Base-by-base conservation (phyloP, 2,329 filamentous ascomycete genomes). In the Nannizziopsis barbatae region DNA sequence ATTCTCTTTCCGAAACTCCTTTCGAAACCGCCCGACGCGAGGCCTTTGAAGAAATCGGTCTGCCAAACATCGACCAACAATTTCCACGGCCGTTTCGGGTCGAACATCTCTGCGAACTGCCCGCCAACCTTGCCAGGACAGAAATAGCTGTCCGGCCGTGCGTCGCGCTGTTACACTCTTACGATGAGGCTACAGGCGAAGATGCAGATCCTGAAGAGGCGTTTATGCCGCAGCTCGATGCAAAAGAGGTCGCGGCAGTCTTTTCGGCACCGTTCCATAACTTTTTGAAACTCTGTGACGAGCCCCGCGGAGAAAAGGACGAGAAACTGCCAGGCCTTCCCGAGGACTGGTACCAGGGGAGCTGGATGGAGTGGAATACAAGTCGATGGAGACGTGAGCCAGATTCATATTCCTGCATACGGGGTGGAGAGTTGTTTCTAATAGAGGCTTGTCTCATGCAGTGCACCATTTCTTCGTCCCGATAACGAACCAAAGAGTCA, bases 381-480 rank as follows among this genome's bases (percentile, higher is more conserved):
- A 71, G 73, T 45, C 75, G 76, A n/a, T 96, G 89, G 90, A 67
- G 75, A 36, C 81, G 66, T 69, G 59, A 50, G 65, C 49, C n/a
- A 50, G 17, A 42, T 18, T 10, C 7, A 18, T 6, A 31, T 44
- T 12, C 32, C 14, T 41, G 38, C 3, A 4, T 27, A 27, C 22
- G 22, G 22, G 7, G 22, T 27, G 40, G 47, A 11, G 12, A 52
- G 35, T 46, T 50, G 51, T 58, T 46, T 30, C 15, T 44, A 7
- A 44, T 15, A 15, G 7, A 18, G 15, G 15, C 5, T 20, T 27
- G 9, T 37, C 58, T 42, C 33, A 50, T 44, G 5, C 75, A 57
- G 75, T 94, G 74, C 90, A 95, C 67, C 89, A 90, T 67, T 96
- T 95, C 68, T 84, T 86, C 68, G 88, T 95, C 20, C 89, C 86